phyloP scores from a whole-genome alignment of 2,329 filamentous ascomycete species.

The Neofusicoccum sp. region DNA sequence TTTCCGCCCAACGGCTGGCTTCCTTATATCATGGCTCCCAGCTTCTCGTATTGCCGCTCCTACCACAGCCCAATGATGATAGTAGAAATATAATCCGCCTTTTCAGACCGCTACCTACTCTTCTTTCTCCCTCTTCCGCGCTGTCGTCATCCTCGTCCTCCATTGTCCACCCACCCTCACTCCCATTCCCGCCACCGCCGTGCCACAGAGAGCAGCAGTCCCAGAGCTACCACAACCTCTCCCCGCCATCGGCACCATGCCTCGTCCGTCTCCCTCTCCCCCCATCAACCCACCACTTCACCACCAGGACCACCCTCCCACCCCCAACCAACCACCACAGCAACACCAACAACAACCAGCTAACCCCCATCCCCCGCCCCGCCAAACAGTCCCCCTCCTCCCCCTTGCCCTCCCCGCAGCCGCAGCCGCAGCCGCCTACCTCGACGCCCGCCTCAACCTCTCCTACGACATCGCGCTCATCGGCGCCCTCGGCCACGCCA shows the following conservation, averaged over 20 bases:
- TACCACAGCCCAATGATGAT: conserved; percentile 4
- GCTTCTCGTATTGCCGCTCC: background rate
- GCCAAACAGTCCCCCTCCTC: conserved; percentile 3
- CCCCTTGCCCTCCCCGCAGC: conserved; percentile 12
- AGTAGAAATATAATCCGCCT: conserved; percentile 9
- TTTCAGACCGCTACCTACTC: background rate
- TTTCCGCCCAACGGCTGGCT: background rate
- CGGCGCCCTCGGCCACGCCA: conserved; percentile 25
- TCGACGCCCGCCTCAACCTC: conserved; percentile 71
- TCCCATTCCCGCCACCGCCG: background rate
- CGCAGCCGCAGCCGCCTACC: conserved; percentile 57
- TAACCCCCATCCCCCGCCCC: background rate
- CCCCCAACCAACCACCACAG: too few relatives aligned
- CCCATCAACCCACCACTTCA: too few relatives aligned
- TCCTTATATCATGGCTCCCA: background rate
- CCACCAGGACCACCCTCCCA: too few relatives aligned
- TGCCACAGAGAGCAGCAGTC: background rate
- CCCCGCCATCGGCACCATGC: background rate
- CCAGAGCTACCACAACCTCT: background rate
- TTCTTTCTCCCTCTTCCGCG: background rate
- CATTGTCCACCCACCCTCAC: background rate
- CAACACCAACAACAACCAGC: background rate
- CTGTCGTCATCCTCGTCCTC: background rate
- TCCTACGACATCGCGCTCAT: conserved; percentile 61
- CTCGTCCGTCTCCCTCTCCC: conserved; percentile 2